phyloP scores from a whole-genome alignment of 352 stramenopile genomes.

The Phytophthora ohioensis region DNA sequence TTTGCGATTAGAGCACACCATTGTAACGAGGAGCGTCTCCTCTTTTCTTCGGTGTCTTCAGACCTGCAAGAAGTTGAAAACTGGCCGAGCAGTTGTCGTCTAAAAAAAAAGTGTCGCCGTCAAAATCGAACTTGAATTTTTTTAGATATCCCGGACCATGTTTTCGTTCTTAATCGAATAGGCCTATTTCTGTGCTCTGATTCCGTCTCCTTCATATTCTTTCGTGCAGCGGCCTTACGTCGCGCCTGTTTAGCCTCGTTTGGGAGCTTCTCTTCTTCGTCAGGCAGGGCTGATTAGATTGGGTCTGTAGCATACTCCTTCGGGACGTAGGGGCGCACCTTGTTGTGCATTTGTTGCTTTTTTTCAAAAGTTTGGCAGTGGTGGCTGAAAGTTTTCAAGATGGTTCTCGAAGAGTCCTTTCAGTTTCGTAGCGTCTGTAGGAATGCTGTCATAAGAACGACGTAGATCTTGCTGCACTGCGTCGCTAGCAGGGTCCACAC shows the following conservation, averaged over 20 bases:
- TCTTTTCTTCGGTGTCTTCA: too few relatives aligned
- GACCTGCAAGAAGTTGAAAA: too few relatives aligned
- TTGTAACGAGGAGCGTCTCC: too few relatives aligned
- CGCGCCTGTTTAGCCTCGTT: constrained; percentile 1
- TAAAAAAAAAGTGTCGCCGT: too few relatives aligned
- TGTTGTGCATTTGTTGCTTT: background rate
- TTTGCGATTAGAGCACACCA: too few relatives aligned
- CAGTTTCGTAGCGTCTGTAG: background rate
- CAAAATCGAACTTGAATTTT: too few relatives aligned
- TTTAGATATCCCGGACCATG: too few relatives aligned
- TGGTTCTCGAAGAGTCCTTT: background rate
- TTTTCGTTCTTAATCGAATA: too few relatives aligned
- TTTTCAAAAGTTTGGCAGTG: constrained; percentile 20
- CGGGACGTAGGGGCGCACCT: constrained; percentile 27
- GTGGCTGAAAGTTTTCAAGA: background rate
- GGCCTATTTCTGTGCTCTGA: too few relatives aligned
- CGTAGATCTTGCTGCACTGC: background rate
- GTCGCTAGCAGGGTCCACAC: background rate
- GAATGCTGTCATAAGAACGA: background rate
- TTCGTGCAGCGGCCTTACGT: background rate
- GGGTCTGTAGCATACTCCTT: constrained; percentile 13
- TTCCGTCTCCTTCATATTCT: background rate
- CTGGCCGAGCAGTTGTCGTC: too few relatives aligned
- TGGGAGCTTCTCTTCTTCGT: constrained; percentile 4
- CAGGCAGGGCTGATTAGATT: constrained; percentile 11